Evolutionary conservation across 495 filamentous ascomycete species (phyloP).

Genomic region (Tuber calosporum): DNA sequence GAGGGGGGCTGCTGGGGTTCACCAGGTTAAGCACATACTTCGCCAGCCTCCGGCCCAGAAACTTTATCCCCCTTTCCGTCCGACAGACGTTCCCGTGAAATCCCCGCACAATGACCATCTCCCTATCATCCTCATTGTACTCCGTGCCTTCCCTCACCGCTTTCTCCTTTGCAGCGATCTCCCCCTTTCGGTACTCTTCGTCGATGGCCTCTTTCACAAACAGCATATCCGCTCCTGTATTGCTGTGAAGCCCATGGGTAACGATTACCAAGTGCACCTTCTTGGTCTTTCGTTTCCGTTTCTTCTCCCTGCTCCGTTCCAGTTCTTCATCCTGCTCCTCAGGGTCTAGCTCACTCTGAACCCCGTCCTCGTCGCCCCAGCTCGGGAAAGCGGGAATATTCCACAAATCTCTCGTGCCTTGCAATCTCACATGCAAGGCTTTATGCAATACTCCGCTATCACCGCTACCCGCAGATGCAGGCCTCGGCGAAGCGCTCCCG

Average conservation of each 20-base stretch:
- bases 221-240: conserved; percentile 94
- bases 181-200: conserved; percentile 62
- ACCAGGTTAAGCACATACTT: conserved; percentile 81
- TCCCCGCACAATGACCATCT: conserved; percentile 88
- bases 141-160: conserved; percentile 40
- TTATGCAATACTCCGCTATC: conserved; percentile 25
- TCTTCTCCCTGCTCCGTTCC: conserved; percentile 44
- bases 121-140: conserved; percentile 60
- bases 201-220: conserved; percentile 97
- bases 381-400: conserved; percentile 74
- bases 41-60: conserved; percentile 89
- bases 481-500: conserved; percentile 16
- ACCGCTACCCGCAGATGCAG: conserved; percentile 14
- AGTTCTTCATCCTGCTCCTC: conserved; percentile 38
- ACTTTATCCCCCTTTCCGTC: conserved; percentile 93
- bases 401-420: conserved; percentile 86
- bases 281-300: conserved; percentile 46
- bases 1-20: conserved; percentile 81
- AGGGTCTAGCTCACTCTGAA: conserved; percentile 31
- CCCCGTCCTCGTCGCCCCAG: conserved; percentile 42
- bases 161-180: conserved; percentile 51
- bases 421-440: conserved; percentile 66
- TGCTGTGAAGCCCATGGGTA: conserved; percentile 93
- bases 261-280: conserved; percentile 84
- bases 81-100: conserved; percentile 82